Evolutionary conservation across 306 rosid genomes (phyloP).

Genomic region (Corylus americana): DNA sequence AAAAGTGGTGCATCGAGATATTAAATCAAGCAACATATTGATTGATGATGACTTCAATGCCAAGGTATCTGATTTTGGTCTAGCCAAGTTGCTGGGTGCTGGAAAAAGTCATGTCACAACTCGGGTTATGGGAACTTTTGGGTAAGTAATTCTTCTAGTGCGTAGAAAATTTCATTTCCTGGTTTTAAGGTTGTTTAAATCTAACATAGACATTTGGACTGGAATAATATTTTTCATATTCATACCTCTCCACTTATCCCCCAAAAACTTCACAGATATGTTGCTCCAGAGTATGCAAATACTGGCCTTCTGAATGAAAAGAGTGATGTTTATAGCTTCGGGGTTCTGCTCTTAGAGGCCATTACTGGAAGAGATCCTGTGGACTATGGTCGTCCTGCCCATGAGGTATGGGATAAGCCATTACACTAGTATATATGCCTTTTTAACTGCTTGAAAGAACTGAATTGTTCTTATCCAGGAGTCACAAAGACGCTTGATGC

Average conservation of each 20-base stretch:
- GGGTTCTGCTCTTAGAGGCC: conserved; percentile 81
- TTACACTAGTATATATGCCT: conserved; percentile 4
- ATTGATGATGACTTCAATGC: conserved; percentile 88
- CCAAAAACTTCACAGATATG: conserved; percentile 55
- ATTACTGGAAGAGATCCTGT: conserved; percentile 95
- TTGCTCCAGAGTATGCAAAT: conserved; percentile 95
- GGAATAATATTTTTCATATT: conserved; percentile 5
- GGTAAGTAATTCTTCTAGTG: conserved; percentile 50
- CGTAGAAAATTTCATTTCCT: neutral
- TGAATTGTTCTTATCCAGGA: conserved; percentile 3
- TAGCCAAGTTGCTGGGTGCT: conserved; percentile 89
- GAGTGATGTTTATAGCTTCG: conserved; percentile 93
- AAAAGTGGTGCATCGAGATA: conserved; percentile 88
- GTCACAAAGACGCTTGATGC: conserved; percentile 8
- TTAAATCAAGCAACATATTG: conserved; percentile 91
- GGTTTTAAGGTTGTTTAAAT: conserved; percentile 11
- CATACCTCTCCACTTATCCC: neutral
- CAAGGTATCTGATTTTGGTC: conserved; percentile 94
- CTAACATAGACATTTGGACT: neutral
- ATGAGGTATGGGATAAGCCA: conserved; percentile 56
- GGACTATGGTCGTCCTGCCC: conserved; percentile 77
- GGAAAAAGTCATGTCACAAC: conserved; percentile 92
- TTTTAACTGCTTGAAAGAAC: neutral
- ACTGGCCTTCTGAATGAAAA: conserved; percentile 88
- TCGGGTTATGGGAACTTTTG: conserved; percentile 97